Base-by-base conservation (phyloP, 2,329 filamentous ascomycete species). In the Zalaria sp. region DNA sequence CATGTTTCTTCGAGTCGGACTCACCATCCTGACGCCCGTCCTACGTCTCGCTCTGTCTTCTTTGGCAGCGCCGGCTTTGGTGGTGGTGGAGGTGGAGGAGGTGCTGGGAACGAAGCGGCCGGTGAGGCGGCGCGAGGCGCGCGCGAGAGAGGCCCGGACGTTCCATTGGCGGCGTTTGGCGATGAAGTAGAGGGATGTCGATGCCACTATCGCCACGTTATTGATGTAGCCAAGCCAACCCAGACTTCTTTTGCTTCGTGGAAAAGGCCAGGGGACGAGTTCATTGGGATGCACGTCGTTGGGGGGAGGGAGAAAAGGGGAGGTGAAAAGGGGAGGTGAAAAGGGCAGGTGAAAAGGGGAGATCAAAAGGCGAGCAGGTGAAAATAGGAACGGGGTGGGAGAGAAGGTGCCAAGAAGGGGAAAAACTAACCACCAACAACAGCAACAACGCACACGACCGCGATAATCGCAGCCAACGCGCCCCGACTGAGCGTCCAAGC, bases 121-220 rank as follows among this genome's bases (percentile, higher is more conserved):
- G 1, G 66, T 68, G 36, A 69, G 45, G 26, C 65, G 63, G 35
- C 64, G 60, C 10, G 66, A 68, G 1, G 83, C 87, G 48, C 74
- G 75, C 42, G 79, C 73, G 43, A 93, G 68, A 27, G 71, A 81
- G 56, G 83, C 76, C 44, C 79, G 75, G 50, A 91, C 68, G 49
- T 79, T 82, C 85, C 85, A 91, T 60, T 88, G 83, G 37, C 79
- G 76, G 65, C 85, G 87, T 69, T 91, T 91, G 42, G 85, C 82
- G 32, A 89, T 58, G 59, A 80, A 85, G 65, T 83, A 93, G 27
- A 91, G 73, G 2, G 76, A 64, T 3, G 77, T 74, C 29, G 73
- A 79, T 25, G 68, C 69, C 47, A 79, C 81, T 82, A n/a, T n/a
- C 7, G 29, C 18, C 18, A 18, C 18, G 18, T 18, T 18, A 18